phyloP scores from a whole-genome alignment of 116 monocot genomes.

The Cymodocea nodosa region DNA sequence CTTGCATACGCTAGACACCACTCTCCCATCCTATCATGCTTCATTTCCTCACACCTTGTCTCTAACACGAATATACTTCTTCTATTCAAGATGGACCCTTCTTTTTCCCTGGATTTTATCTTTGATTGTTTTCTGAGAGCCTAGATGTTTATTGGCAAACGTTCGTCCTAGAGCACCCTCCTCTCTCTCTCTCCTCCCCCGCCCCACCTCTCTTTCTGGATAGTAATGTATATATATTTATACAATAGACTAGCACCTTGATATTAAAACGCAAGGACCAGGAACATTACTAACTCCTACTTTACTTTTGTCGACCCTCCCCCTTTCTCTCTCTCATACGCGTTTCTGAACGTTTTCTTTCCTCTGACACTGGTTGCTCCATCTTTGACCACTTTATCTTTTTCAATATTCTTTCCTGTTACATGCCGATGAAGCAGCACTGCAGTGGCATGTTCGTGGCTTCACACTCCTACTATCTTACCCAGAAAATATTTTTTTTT shows the following conservation, averaged over 20 bases:
- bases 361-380: not conserved
- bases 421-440: not conserved
- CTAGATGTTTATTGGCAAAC: too few species aligned
- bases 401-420: not conserved
- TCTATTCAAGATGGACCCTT: not conserved
- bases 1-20: not conserved
- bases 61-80: not conserved
- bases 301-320: not conserved
- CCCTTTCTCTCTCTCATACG: not conserved
- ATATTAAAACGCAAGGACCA: too few species aligned
- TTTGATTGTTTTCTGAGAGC: too few species aligned
- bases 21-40: not conserved
- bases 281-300: not conserved
- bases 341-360: not conserved
- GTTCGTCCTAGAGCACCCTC: not conserved
- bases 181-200: not conserved
- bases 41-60: not conserved
- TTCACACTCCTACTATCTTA: not conserved
- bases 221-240: not conserved
- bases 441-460: not conserved
- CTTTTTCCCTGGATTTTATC: not conserved
- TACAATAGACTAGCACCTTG: not conserved
- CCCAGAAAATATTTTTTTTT: too few species aligned
- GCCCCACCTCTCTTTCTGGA: too few species aligned
- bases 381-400: conserved; percentile 9